Evolutionary conservation across 2,329 filamentous ascomycete genomes (phyloP).

Genomic region (Epichloe coenophiala): DNA sequence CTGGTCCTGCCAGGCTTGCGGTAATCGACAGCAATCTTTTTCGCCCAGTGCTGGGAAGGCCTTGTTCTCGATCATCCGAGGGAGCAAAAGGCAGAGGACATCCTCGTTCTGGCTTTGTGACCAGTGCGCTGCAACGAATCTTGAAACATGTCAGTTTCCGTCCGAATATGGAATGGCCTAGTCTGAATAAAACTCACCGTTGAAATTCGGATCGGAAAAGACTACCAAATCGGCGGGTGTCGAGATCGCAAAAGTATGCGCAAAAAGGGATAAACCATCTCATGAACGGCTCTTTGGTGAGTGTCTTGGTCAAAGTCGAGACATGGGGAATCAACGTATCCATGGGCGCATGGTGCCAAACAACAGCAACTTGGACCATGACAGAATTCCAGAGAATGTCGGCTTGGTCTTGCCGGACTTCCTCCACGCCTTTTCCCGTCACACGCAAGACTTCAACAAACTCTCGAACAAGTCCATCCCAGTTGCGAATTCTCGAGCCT

Average conservation of each 20-base stretch:
- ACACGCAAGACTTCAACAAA: slow-evolving; percentile 38
- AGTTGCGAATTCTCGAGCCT: slow-evolving; percentile 59
- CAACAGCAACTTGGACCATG: slow-evolving; percentile 47
- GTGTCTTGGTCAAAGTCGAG: slow-evolving; percentile 46
- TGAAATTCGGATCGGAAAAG: slow-evolving; percentile 74
- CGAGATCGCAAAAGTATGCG: slow-evolving; percentile 62
- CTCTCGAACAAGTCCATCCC: slow-evolving; percentile 49
- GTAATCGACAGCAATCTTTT: slow-evolving; percentile 41
- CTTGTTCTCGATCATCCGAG: slow-evolving; percentile 44
- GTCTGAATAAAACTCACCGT: slow-evolving; percentile 37
- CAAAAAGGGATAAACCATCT: slow-evolving; percentile 75
- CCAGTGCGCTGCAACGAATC: slow-evolving; percentile 67
- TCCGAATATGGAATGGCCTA: too few species aligned
- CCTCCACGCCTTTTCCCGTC: slow-evolving; percentile 26
- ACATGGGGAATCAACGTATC: slow-evolving; percentile 63
- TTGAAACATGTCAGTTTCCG: slow-evolving; percentile 28
- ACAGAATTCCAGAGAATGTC: slow-evolving; percentile 42
- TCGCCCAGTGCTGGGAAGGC: slow-evolving; percentile 40
- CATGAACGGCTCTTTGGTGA: slow-evolving; percentile 54
- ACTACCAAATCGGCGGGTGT: slow-evolving; percentile 59
- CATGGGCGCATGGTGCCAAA: slow-evolving; percentile 65
- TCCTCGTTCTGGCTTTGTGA: slow-evolving; percentile 50
- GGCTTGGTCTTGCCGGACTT: slow-evolving; percentile 22
- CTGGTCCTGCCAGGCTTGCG: slow-evolving; percentile 58
- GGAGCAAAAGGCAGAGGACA: slow-evolving; percentile 54